Evolutionary conservation across 2,329 filamentous ascomycete species (phyloP).

Genomic region (Xylariaceae sp.): DNA sequence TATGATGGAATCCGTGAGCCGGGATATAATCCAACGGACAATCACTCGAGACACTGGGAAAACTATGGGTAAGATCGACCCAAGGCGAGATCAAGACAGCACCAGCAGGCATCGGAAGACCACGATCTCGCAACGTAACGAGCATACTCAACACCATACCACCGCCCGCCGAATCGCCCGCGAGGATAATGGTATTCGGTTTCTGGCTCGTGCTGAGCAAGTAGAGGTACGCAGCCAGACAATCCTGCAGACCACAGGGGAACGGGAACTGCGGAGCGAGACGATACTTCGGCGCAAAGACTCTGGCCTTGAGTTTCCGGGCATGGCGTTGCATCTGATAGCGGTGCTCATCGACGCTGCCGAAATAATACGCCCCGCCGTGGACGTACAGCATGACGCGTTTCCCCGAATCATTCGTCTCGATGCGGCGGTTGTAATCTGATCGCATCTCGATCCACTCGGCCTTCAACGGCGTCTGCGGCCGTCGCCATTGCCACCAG

Average conservation of each 20-base stretch:
- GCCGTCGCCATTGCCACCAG: constrained; percentile 86
- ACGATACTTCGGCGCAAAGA: constrained; percentile 82
- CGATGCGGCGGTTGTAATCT: constrained; percentile 69
- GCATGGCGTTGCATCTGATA: constrained; percentile 97
- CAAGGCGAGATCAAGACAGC: constrained; percentile 89
- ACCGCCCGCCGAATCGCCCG: constrained; percentile 88
- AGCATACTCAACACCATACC: constrained; percentile 82
- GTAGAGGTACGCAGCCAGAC: constrained; percentile 79
- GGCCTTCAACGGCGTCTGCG: constrained; percentile 61
- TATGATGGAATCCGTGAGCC: constrained; percentile 79
- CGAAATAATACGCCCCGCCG: constrained; percentile 92
- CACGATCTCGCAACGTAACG: constrained; percentile 74
- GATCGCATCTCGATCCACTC: constrained; percentile 97
- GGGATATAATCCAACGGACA: constrained; percentile 84
- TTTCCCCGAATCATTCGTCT: constrained; percentile 53
- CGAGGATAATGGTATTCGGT: constrained; percentile 76
- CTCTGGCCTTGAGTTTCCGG: constrained; percentile 82
- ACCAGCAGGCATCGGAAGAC: constrained; percentile 78
- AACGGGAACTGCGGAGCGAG: constrained; percentile 93
- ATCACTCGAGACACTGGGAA: constrained; percentile 76
- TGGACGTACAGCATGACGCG: constrained; percentile 92
- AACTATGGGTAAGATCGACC: constrained; percentile 93
- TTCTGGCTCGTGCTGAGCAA: constrained; percentile 66
- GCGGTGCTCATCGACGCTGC: constrained; percentile 92
- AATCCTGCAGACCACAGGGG: constrained; percentile 87